These are phyloP conservation scores for Ustilago esculenta DNA, from an alignment of 1,284 basidiomycete species.

Conservation along the genomic window DNA sequence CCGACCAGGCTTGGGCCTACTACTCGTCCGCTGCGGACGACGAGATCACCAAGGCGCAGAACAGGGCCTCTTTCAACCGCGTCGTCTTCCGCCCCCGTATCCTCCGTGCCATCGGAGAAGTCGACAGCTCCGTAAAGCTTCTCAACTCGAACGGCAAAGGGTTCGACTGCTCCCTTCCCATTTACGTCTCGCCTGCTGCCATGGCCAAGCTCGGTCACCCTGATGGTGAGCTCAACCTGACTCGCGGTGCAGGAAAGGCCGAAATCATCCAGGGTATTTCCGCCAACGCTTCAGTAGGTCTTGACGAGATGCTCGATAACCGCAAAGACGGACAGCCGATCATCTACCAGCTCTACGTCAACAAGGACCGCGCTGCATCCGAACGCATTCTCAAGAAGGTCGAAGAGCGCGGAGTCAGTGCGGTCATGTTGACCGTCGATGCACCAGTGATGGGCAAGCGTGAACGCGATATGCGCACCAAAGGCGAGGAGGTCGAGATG, in stretches of 20 bases:
- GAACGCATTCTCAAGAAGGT: conserved; percentile 78
- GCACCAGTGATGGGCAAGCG: conserved; percentile 85
- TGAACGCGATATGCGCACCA: conserved; percentile 75
- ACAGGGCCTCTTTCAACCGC: conserved; percentile 85
- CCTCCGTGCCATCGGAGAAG: conserved; percentile 82
- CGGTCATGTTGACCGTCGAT: conserved; percentile 90
- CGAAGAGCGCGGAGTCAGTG: conserved; percentile 76
- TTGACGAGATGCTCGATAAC: conserved; percentile 75
- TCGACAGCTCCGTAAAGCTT: conserved; percentile 73
- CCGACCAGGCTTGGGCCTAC: conserved; percentile 65
- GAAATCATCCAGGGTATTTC: conserved; percentile 88
- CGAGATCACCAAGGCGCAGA: conserved; percentile 71
- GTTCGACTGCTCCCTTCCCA: conserved; percentile 33
- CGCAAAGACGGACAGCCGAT: conserved; percentile 72
- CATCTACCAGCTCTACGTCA: conserved; percentile 78
- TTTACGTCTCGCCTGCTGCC: conserved; percentile 83
- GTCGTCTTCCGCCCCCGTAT: conserved; percentile 95
- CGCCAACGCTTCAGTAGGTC: conserved; percentile 82
- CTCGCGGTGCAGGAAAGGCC: conserved; percentile 76
- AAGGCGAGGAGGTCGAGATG: conserved; percentile 67
- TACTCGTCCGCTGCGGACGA: conserved; percentile 70
- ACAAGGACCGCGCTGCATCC: conserved; percentile 76
- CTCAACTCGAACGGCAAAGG: conserved; percentile 26
- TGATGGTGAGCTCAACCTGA: conserved; percentile 89
- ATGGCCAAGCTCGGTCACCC: conserved; percentile 91